These are phyloP conservation scores for Colletotrichum cereale DNA, from an alignment of 2,329 filamentous ascomycete species.

Conservation along the genomic window DNA sequence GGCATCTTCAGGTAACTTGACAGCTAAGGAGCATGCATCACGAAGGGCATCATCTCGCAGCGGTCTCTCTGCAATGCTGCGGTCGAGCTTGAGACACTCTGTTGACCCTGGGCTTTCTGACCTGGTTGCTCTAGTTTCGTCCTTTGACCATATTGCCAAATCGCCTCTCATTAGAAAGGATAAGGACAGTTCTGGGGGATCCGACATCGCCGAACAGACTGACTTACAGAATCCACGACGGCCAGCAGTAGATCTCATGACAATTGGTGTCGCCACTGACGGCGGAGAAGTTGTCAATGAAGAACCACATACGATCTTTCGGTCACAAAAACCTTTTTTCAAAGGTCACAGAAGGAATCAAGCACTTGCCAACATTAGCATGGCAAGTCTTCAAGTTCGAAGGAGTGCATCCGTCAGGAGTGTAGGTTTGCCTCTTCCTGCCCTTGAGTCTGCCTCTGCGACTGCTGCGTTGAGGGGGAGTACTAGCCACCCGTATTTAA, in stretches of 20 bases:
- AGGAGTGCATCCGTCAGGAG: neutral
- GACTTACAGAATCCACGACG: neutral
- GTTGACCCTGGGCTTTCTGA: constrained; percentile 46
- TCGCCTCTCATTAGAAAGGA: constrained; percentile 42
- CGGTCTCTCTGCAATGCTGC: constrained; percentile 23
- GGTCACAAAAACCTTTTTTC: constrained; percentile 9
- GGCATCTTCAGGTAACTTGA: neutral
- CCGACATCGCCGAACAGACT: neutral
- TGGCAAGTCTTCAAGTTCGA: constrained; percentile 23
- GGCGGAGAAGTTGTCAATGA: neutral
- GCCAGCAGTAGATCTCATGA: neutral
- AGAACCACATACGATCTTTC: neutral
- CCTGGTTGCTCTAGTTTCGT: constrained; percentile 47
- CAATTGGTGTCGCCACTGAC: neutral
- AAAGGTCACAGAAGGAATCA: constrained; percentile 46
- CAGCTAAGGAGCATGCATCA: neutral
- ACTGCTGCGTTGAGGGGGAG: constrained; percentile 58
- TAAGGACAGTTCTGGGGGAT: constrained; percentile 25
- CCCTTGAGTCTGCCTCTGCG: constrained; percentile 63
- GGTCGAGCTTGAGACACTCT: constrained; percentile 27
- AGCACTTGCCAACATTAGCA: constrained; percentile 44
- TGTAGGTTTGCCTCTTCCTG: constrained; percentile 48
- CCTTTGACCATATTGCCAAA: constrained; percentile 46
- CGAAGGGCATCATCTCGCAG: constrained; percentile 10
- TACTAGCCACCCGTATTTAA: constrained; percentile 63